Evolutionary conservation across 768 basidiomycete genomes (phyloP), one percentile per base, ranked within the genome.

Genomic region (Russula olivacea): DNA sequence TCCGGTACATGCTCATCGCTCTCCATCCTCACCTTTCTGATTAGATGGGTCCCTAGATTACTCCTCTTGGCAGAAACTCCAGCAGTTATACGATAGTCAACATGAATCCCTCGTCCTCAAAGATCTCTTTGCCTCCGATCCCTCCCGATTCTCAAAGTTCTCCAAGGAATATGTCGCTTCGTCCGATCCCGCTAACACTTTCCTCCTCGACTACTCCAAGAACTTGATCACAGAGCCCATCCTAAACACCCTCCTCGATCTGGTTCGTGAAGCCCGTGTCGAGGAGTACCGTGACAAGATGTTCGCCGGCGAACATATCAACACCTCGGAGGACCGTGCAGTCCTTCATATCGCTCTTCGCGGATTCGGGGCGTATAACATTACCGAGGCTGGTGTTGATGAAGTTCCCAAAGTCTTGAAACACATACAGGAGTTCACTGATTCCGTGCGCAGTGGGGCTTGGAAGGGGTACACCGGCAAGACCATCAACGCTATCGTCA

Each of bases 401-500:
- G 89, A 98, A 74, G 95, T 99, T 65, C 74, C 78, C 36, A 80
- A 76, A 25, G 97, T 98, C 15, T 83, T 98, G 66, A 80, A 83
- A 34, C 97, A 98, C 77, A 98, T 99, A 73, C 89, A 90, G 72
- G 80, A 83, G 73, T 99, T 99, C 79, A 83, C 87, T 55, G 87
- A 95, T 45, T 77, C 84, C 41, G 84, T 99, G 54, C 81, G 96
- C 63, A 87, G 80, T 63, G 97, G 96, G 32, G 79, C 79, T 61
- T 97, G 95, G 93, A 98, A 89, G 75, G 97, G 97, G 17, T 98
- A 97, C 79, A 97, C 95, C 1, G 96, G 97, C 48, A 97, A 98
- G 78, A 72, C 83, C 11, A 98, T 99, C 80, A 84, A 86, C 71
- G 87, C 93, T 53, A 87, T 99, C 75, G 94, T 99, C 73, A 98